A percentile compares a stretch with the other conserved stretches of the same genome.
Conservation (phyloP, 306 rosid genomes). For the Elaeagnus macrophylla region DNA sequence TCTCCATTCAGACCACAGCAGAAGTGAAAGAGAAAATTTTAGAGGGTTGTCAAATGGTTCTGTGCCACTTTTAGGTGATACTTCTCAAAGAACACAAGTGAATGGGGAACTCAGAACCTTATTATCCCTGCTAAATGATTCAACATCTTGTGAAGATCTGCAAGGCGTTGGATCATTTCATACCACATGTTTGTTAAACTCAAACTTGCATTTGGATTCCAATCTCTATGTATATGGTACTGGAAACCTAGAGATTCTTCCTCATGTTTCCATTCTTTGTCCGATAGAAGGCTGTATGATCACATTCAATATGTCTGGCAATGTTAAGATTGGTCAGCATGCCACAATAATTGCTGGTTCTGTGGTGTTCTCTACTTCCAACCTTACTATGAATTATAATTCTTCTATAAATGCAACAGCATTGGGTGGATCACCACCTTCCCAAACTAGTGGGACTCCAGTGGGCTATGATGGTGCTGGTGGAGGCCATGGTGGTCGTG, state of each 20-base stretch:
- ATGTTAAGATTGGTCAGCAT: slow-evolving; percentile 72
- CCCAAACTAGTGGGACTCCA: slow-evolving; percentile 98
- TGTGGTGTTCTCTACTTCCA: slow-evolving; percentile 65
- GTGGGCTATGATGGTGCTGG: slow-evolving; percentile 82
- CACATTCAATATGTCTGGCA: slow-evolving; percentile 74
- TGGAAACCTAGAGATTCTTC: slow-evolving; percentile 89
- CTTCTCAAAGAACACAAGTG: slow-evolving; percentile 1
- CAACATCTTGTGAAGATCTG: slow-evolving; percentile 74
- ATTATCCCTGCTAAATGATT: slow-evolving; percentile 28
- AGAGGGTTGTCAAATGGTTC: slow-evolving; percentile 32
- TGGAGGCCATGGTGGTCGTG: slow-evolving; percentile 99
- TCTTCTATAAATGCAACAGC: slow-evolving; percentile 73
- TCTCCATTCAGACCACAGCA: slow-evolving; percentile 33
- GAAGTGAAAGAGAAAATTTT: slow-evolving; percentile 26
- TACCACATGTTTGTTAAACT: slow-evolving; percentile 82
- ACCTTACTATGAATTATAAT: slow-evolving; percentile 55
- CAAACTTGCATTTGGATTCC: slow-evolving; percentile 48
- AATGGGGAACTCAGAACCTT: slow-evolving; percentile 22
- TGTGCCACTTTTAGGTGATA: slow-evolving; percentile 20
- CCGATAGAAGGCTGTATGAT: slow-evolving; percentile 70
- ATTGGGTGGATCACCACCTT: slow-evolving; percentile 85
- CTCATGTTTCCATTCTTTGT: slow-evolving; percentile 64
- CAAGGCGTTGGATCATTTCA: slow-evolving; percentile 89
- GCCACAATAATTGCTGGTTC: slow-evolving; percentile 75
- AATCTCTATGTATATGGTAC: slow-evolving; percentile 61